A percentile compares a stretch with the other conserved stretches of the same genome.
These are phyloP conservation scores for Monosporozyma solicola DNA, from an alignment of 805 yeast species.

Conservation along the genomic window DNA sequence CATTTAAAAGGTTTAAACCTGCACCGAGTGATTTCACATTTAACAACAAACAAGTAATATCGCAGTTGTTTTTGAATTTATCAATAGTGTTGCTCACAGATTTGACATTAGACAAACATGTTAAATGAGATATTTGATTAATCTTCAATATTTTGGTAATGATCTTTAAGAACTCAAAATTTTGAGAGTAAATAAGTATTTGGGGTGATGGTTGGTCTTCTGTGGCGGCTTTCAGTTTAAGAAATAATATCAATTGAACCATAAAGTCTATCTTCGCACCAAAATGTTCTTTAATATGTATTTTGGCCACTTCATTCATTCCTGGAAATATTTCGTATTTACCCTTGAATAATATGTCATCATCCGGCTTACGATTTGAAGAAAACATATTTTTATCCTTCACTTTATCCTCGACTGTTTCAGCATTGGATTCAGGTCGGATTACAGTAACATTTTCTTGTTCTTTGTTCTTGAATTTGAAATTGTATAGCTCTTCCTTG, in stretches of 20 bases:
- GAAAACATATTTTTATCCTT: background rate
- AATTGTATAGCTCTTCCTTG: conserved; percentile 51
- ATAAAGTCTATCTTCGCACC: conserved; percentile 87
- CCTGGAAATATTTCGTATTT: conserved; percentile 18
- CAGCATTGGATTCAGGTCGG: background rate
- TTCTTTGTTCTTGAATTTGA: conserved; percentile 37
- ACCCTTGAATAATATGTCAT: conserved; percentile 3
- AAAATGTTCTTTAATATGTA: conserved; percentile 41
- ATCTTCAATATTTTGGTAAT: conserved; percentile 56
- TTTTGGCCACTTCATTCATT: conserved; percentile 39
- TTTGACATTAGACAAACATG: conserved; percentile 40
- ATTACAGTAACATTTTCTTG: background rate
- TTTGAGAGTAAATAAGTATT: conserved; percentile 82
- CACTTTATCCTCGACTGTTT: background rate
- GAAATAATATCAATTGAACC: conserved; percentile 58
- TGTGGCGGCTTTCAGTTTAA: conserved; percentile 42
- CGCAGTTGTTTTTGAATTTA: conserved; percentile 48
- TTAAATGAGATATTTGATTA: conserved; percentile 41
- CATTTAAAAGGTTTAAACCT: conserved; percentile 85
- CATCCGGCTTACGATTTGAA: background rate
- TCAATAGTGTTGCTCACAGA: conserved; percentile 28
- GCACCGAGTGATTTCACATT: conserved; percentile 84
- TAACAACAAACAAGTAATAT: conserved; percentile 73
- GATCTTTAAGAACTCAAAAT: conserved; percentile 64
- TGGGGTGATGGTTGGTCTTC: conserved; percentile 41